Evolutionary conservation across 2,329 filamentous ascomycete species (phyloP), one percentile per base, ranked within the genome.

Genomic region (Scytalidium lignicola): DNA sequence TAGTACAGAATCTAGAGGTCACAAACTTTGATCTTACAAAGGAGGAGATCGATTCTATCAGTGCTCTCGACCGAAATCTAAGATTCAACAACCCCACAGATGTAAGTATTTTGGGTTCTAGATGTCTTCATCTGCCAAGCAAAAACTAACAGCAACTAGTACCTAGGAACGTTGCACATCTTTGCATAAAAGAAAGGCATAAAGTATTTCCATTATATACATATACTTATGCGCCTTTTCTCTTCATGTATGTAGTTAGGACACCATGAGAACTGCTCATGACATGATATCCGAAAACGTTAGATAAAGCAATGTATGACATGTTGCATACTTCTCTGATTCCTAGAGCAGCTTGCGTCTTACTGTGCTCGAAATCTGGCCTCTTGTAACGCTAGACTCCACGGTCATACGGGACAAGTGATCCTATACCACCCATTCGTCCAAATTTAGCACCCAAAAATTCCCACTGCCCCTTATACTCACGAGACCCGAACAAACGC

Each of bases 51-150:
- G 72, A 83, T 55, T 72, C 75, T 53, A 90, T 90, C 63, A 75
- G 75, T 50, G 72, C 66, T 42, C 71, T 90, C 64, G 78, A 90
- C 66, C 69, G 74, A 60, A 74, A 76, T 53, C 71, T 89, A 64
- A 78, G 85, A 58, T 90, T 90, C 71, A 90, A 90, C 72, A 80
- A 88, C 70, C 86, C 86, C 7, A 37, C 32, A 37, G 32, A 37
- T 17, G 32, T 37, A 37, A 37, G 32, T 21, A 9, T 17, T 13
- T 17, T 5, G 4, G 6, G 15, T 37, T n/a, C 32, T n/a, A 26
- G 45, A 69, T 46, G 56, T 51, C 10, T 47, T 23, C 32, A 37
- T 37, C 15, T 37, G n/a, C 15, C 32, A 37, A n/a, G 32, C 6
- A 5, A 37, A 37, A 37, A 8, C 32, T 37, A 17, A 37, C 32